phyloP scores from a whole-genome alignment of 1,284 basidiomycete species.

The Abortiporus biennis region DNA sequence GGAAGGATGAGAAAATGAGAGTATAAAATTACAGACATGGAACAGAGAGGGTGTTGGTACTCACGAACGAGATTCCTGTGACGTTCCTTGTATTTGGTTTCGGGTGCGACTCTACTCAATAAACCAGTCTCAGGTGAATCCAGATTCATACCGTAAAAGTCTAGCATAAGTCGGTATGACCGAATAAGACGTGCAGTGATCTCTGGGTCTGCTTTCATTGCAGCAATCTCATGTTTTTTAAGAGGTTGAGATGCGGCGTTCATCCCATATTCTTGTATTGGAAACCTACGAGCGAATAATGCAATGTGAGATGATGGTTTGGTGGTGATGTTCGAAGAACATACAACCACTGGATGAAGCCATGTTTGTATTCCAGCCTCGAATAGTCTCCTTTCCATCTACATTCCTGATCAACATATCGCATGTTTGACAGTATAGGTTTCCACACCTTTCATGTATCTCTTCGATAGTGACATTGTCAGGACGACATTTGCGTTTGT shows the following conservation, averaged over 20 bases:
- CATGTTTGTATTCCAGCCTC: constrained; percentile 63
- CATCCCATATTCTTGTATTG: constrained; percentile 64
- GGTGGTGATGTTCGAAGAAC: constrained; percentile 20
- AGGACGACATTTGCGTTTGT: constrained; percentile 50
- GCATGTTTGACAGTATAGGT: background rate
- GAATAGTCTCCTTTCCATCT: constrained; percentile 63
- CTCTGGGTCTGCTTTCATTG: constrained; percentile 48
- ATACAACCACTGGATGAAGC: constrained; percentile 72
- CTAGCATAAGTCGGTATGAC: constrained; percentile 68
- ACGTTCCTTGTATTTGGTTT: constrained; percentile 40
- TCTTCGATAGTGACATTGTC: constrained; percentile 59
- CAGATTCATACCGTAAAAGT: constrained; percentile 70
- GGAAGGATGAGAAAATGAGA: background rate
- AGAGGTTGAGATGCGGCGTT: constrained; percentile 64
- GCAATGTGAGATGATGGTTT: background rate
- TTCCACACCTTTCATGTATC: constrained; percentile 49
- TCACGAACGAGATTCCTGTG: constrained; percentile 63
- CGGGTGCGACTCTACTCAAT: constrained; percentile 31
- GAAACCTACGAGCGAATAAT: constrained; percentile 39
- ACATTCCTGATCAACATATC: background rate
- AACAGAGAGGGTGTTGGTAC: constrained; percentile 22
- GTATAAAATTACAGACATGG: background rate
- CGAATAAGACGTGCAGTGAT: constrained; percentile 46
- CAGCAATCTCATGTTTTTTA: constrained; percentile 54
- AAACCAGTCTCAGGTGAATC: constrained; percentile 50